Base-by-base conservation (phyloP, 2,329 filamentous ascomycete genomes). In the Colletotrichum sp. region DNA sequence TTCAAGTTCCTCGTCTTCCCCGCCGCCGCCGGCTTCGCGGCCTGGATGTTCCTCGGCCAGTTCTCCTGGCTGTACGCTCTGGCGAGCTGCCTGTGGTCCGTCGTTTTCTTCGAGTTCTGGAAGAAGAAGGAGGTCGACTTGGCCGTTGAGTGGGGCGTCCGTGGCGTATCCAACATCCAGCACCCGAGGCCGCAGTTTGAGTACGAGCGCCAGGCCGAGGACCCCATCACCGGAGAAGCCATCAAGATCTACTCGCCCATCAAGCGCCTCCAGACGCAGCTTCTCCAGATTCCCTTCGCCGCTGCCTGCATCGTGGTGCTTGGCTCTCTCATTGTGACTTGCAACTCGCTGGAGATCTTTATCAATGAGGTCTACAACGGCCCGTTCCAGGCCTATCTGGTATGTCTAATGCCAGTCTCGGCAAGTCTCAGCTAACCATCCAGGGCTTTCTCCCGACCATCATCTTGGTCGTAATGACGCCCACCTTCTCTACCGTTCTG, bases 41-140 rank as follows among this genome's bases (percentile, higher is more conserved):
- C 94, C 15, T 98, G 95, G 94, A 84, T 96, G 34, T 87, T 98
- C n/a, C 88, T 98, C 0, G 95, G 95, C 10, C 91, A 94, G 73
- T 98, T 96, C 85, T 98, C 96, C 3, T 91, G 93, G 73, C 84
- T 96, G 66, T 98, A 97, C 80, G 95, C 94, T 16, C 84, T 96
- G 2, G 89, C 93, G 60, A 96, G 93, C 81, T 94, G 93, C 39
- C 86, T 98, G n/a, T 98, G 96, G 95, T 94, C 94, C 73, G 93
- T 97, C 4, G 87, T 96, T 64, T 98, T 98, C 82, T 94, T 98
- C 72, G 96, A 98, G 83, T 98, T 94, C 84, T 98, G 96, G 96
- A 98, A 97, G 86, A 94, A 96, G 80, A 95, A 97, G 83, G 95
- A 98, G 84, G 88, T 93, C 2, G 96, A 98, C 81, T 88, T 98